These are phyloP conservation scores for Fusarium pseudograminearum DNA, from an alignment of 2,329 filamentous ascomycete genomes.

Conservation along the genomic window DNA sequence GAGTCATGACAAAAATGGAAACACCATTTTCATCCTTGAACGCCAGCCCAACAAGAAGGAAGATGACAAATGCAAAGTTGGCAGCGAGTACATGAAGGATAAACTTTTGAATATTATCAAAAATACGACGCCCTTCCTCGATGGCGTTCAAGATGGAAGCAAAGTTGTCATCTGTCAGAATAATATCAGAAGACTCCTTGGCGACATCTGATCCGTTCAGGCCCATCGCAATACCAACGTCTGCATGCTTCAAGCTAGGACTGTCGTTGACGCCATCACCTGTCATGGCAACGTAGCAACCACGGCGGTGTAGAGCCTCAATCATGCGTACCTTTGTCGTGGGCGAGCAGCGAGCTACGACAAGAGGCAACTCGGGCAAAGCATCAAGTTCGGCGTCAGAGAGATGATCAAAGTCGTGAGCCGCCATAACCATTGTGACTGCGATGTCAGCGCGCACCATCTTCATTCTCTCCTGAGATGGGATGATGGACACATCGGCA, in stretches of 20 bases:
- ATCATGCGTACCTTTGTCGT: constrained; percentile 81
- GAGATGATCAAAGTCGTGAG: constrained; percentile 72
- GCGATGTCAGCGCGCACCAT: constrained; percentile 63
- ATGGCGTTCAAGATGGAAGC: constrained; percentile 59
- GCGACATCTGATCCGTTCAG: constrained; percentile 73
- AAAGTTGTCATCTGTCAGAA: constrained; percentile 78
- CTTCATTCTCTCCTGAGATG: constrained; percentile 53
- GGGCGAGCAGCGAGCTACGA: constrained; percentile 77
- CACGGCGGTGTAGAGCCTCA: constrained; percentile 75
- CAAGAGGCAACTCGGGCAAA: constrained; percentile 72
- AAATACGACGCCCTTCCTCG: constrained; percentile 75
- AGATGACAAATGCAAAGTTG: constrained; percentile 75
- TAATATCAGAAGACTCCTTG: constrained; percentile 74
- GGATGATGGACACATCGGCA: constrained; percentile 69
- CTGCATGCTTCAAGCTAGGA: constrained; percentile 73
- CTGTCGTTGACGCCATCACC: constrained; percentile 79
- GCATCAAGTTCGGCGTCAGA: constrained; percentile 71
- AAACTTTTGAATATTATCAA: constrained; percentile 79
- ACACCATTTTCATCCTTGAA: constrained; percentile 74
- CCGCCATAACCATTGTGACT: constrained; percentile 71
- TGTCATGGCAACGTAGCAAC: constrained; percentile 74
- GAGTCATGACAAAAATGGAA: constrained; percentile 76
- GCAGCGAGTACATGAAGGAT: constrained; percentile 74
- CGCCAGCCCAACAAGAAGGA: constrained; percentile 73
- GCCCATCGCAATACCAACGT: constrained; percentile 79